A percentile compares a stretch with the other conserved stretches of the same genome.
These are phyloP conservation scores for Geosmithia morbida DNA, from an alignment of 2,329 filamentous ascomycete species.

Conservation along the genomic window DNA sequence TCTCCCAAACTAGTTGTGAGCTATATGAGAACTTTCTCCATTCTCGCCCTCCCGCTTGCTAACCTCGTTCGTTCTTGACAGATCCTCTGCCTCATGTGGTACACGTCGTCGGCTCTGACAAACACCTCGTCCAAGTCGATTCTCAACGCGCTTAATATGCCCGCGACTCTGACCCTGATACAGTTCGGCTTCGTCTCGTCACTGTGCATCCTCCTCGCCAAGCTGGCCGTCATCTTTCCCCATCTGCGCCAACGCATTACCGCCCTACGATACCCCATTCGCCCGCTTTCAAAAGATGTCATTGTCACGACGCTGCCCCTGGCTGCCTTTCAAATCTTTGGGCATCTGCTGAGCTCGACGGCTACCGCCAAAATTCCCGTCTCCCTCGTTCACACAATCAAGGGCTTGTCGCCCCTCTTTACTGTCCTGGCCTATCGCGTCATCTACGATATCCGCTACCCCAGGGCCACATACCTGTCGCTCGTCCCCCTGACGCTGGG, in stretches of 20 bases:
- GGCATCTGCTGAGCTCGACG: conserved; percentile 86
- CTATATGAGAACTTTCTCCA: neutral
- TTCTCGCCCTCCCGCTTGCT: neutral
- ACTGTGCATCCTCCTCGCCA: conserved; percentile 71
- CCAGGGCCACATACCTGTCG: conserved; percentile 72
- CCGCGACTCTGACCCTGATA: conserved; percentile 78
- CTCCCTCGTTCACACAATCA: conserved; percentile 95
- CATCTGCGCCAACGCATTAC: conserved; percentile 56
- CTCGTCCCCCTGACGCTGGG: conserved; percentile 82
- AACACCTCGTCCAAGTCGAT: conserved; percentile 98
- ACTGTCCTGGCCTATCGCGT: conserved; percentile 88
- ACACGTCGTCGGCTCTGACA: conserved; percentile 85
- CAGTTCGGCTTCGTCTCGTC: conserved; percentile 89
- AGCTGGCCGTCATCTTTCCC: conserved; percentile 60
- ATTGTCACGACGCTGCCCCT: conserved; percentile 81
- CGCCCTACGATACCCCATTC: conserved; percentile 71
- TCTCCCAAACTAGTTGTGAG: conserved; percentile 76
- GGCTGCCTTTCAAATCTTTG: conserved; percentile 82
- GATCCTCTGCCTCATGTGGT: conserved; percentile 83
- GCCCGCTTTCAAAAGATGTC: conserved; percentile 65
- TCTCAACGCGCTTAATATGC: conserved; percentile 78
- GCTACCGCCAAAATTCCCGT: conserved; percentile 92
- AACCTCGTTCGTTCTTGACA: conserved; percentile 19
- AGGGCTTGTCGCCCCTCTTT: conserved; percentile 88
- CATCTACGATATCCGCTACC: conserved; percentile 80